Evolutionary conservation across 257 asterid genomes (phyloP).

Genomic region (Capsicum chinense): DNA sequence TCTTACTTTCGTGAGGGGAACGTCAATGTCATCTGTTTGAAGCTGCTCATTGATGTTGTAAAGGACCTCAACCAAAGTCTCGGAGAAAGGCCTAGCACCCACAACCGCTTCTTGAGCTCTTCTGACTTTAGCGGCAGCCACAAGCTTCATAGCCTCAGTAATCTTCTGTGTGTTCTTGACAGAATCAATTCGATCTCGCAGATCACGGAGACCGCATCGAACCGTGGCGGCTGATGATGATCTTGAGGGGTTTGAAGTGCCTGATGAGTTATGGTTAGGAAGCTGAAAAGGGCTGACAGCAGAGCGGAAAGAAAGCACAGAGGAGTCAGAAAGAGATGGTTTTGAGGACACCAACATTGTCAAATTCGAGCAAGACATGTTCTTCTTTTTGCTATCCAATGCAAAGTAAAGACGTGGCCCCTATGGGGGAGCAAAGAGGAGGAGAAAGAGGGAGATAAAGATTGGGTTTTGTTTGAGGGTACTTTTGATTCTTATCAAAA

Average conservation of each 20-base stretch:
- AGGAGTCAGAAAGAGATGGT: conserved; percentile 69
- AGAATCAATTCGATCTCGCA: conserved; percentile 76
- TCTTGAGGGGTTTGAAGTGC: conserved; percentile 45
- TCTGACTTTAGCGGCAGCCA: conserved; percentile 93
- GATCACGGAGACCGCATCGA: conserved; percentile 77
- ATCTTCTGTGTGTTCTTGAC: conserved; percentile 91
- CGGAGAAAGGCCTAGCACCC: conserved; percentile 86
- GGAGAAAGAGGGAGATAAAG: conserved; percentile 29
- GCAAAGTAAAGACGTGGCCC: conserved; percentile 27
- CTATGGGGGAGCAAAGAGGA: conserved; percentile 40
- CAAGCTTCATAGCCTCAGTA: conserved; percentile 98
- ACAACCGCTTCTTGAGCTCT: conserved; percentile 97
- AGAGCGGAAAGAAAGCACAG: conserved; percentile 67
- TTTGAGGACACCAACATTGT: conserved; percentile 80
- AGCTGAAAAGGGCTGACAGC: conserved; percentile 65
- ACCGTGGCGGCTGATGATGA: conserved; percentile 61
- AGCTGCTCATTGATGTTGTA: conserved; percentile 96
- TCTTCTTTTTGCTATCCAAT: conserved; percentile 35
- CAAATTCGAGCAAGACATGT: conserved; percentile 81
- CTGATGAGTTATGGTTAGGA: conserved; percentile 45
- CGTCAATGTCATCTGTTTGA: conserved; percentile 73
- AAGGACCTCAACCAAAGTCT: conserved; percentile 83
- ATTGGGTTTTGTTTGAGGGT: conserved; percentile 31
- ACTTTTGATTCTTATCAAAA: conserved; percentile 42
- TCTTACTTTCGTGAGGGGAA: conserved; percentile 73